A percentile compares a stretch with the other conserved stretches of the same genome.
phyloP scores from a whole-genome alignment of 345 rosid genomes.

The Dipteronia dyeriana region DNA sequence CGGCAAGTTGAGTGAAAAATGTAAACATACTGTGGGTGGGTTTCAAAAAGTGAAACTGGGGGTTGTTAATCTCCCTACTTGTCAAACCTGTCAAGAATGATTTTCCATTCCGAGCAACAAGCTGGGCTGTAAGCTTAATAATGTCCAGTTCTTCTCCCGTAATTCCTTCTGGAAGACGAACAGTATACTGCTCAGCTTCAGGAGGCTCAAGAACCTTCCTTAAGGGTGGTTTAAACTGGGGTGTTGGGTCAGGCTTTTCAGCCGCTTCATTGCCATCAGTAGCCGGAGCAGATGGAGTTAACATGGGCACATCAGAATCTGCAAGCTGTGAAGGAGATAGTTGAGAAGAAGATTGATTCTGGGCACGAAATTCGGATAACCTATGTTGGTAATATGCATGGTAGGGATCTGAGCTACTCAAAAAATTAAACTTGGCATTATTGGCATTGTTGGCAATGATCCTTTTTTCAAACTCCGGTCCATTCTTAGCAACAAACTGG shows the following conservation, averaged over 20 bases:
- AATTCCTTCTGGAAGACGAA: slow-evolving; percentile 65
- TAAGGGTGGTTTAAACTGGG: slow-evolving; percentile 46
- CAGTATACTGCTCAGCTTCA: slow-evolving; percentile 58
- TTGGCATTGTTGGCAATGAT: slow-evolving; percentile 57
- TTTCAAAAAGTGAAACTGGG: slow-evolving; percentile 64
- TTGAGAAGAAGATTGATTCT: slow-evolving; percentile 48
- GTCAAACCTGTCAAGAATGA: slow-evolving; percentile 60
- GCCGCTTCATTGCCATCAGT: slow-evolving; percentile 28
- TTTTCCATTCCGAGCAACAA: slow-evolving; percentile 66
- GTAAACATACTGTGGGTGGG: slow-evolving; percentile 66
- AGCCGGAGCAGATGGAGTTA: slow-evolving; percentile 26
- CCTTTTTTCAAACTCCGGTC: slow-evolving; percentile 65
- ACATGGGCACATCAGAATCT: slow-evolving; percentile 38
- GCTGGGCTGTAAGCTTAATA: slow-evolving; percentile 66
- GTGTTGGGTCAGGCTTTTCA: slow-evolving; percentile 34
- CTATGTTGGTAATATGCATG: slow-evolving; percentile 65
- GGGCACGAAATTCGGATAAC: slow-evolving; percentile 53
- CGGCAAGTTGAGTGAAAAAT: slow-evolving; percentile 61
- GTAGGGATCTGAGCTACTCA: slow-evolving; percentile 53
- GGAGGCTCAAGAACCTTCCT: slow-evolving; percentile 59
- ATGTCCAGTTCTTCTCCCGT: slow-evolving; percentile 71
- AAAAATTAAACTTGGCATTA: slow-evolving; percentile 61
- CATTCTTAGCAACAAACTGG: slow-evolving; percentile 64
- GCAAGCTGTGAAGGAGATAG: slow-evolving; percentile 33
- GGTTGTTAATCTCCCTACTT: slow-evolving; percentile 56